A percentile compares a stretch with the other conserved stretches of the same genome.
phyloP scores from a whole-genome alignment of 176 grass and related monocot genomes.

The Pontederia paniculata region DNA sequence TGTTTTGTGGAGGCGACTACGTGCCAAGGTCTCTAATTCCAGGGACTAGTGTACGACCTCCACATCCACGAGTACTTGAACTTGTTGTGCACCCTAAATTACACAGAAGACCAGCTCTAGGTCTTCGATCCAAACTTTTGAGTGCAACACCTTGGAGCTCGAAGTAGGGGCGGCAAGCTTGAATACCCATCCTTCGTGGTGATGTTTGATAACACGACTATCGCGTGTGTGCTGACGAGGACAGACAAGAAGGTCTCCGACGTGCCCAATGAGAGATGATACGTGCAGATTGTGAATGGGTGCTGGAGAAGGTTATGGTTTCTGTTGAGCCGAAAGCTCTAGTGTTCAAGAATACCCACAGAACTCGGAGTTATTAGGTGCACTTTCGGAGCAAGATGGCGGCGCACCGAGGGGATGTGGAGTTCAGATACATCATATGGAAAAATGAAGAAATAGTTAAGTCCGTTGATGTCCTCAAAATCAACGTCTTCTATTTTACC shows the following conservation, averaged over 20 bases:
- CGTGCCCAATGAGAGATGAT: constrained; percentile 21
- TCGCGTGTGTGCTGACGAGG: neutral
- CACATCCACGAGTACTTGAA: too few species aligned
- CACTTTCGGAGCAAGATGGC: constrained; percentile 27
- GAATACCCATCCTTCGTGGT: constrained; percentile 50
- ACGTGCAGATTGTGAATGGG: constrained; percentile 16
- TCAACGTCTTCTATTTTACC: too few species aligned
- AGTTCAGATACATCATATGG: constrained; percentile 32
- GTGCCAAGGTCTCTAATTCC: neutral
- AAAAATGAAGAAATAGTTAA: constrained; percentile 36
- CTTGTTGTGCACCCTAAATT: constrained; percentile 17
- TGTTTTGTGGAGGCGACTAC: neutral
- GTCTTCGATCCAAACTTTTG: constrained; percentile 1
- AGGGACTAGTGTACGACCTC: constrained; percentile 3
- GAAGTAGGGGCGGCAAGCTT: constrained; percentile 8
- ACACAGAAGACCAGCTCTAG: constrained; percentile 19
- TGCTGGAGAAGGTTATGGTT: constrained; percentile 24
- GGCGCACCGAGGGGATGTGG: neutral
- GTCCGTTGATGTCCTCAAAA: constrained; percentile 36
- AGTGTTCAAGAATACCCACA: constrained; percentile 15
- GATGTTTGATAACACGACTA: constrained; percentile 5
- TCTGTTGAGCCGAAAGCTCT: constrained; percentile 24
- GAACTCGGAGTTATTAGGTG: constrained; percentile 33
- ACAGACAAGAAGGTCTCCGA: constrained; percentile 33
- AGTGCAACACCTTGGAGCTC: constrained; percentile 10